phyloP scores from a whole-genome alignment of 2,329 filamentous ascomycete species.

The Paecilomyces sp. region DNA sequence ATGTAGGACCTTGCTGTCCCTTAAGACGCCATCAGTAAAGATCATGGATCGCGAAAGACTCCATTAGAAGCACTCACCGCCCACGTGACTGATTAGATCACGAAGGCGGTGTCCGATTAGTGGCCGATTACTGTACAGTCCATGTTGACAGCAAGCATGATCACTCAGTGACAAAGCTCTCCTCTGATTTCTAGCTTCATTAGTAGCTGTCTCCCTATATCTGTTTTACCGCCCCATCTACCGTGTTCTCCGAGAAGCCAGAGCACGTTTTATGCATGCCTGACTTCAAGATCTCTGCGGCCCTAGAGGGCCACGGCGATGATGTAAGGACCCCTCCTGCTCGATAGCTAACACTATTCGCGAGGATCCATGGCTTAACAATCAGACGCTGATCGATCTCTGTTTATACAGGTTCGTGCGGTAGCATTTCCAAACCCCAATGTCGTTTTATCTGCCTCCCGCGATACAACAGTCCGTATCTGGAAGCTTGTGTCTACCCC shows the following conservation, averaged over 20 bases:
- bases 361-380: constrained; percentile 67
- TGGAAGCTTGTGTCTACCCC: constrained; percentile 65
- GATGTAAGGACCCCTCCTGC: constrained; percentile 59
- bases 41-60: background rate
- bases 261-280: constrained; percentile 49
- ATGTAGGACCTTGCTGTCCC: background rate
- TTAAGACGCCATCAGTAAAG: background rate
- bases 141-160: background rate
- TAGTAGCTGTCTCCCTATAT: background rate
- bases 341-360: constrained; percentile 31
- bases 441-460: constrained; percentile 73
- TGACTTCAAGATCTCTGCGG: constrained; percentile 89
- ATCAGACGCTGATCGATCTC: constrained; percentile 48
- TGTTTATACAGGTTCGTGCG: constrained; percentile 64
- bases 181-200: background rate
- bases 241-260: background rate
- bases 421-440: constrained; percentile 70
- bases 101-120: background rate
- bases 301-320: constrained; percentile 80
- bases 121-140: background rate
- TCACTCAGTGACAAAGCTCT: background rate
- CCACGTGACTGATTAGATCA: background rate
- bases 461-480: constrained; percentile 81
- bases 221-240: background rate
- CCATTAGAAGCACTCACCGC: background rate